Evolutionary conservation across 2,329 filamentous ascomycete genomes (phyloP).

Genomic region (Botryotinia convoluta): DNA sequence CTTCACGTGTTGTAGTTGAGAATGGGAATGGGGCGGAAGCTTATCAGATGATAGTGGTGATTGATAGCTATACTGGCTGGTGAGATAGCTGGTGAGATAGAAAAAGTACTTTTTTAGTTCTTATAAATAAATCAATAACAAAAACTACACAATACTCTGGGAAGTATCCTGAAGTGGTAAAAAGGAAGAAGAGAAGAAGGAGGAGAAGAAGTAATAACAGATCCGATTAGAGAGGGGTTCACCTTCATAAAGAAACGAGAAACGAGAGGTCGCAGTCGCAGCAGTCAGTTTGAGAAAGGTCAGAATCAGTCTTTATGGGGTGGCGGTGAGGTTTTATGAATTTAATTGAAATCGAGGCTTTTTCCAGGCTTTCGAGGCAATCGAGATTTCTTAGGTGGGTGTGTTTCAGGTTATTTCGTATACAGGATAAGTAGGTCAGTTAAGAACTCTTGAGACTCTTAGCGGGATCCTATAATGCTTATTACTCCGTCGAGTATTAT

Average conservation of each 20-base stretch:
- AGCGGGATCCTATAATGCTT: background rate
- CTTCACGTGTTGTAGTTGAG: background rate
- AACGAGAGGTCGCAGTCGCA: conserved; percentile 9
- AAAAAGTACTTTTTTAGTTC: background rate
- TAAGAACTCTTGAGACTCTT: background rate
- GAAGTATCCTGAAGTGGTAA: background rate
- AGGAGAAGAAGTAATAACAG: background rate
- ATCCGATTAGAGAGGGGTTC: conserved; percentile 2
- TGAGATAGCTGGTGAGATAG: background rate
- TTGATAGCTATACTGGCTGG: too few species aligned
- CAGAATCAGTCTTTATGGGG: conserved; percentile 13
- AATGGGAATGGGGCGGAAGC: background rate
- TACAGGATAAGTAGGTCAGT: background rate
- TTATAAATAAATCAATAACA: background rate
- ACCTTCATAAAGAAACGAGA: conserved; percentile 4
- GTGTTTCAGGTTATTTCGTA: conserved; percentile 20
- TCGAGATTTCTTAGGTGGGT: conserved; percentile 1
- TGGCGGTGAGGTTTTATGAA: conserved; percentile 34
- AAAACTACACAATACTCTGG: background rate
- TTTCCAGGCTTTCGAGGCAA: background rate
- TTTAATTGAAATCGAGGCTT: conserved; percentile 11
- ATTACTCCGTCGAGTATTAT: background rate
- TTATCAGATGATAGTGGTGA: background rate
- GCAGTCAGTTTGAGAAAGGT: conserved; percentile 9
- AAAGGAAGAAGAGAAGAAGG: background rate